A percentile compares a stretch with the other conserved stretches of the same genome.
Evolutionary conservation across 2,329 filamentous ascomycete genomes (phyloP).

Genomic region (Alternaria gansuensis): DNA sequence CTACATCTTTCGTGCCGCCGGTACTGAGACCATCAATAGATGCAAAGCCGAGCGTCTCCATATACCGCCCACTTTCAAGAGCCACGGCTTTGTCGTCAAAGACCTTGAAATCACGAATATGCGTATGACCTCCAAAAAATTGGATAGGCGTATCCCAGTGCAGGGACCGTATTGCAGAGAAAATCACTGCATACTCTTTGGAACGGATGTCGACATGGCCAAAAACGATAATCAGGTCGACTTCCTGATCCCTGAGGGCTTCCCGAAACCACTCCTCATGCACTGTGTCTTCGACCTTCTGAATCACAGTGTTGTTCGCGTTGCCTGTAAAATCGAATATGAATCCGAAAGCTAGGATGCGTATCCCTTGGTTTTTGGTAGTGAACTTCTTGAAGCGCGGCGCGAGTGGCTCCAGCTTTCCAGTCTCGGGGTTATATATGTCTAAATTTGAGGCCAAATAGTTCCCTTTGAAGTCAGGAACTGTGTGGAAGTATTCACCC

Average conservation of each 20-base stretch:
- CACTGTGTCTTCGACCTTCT: conserved; percentile 79
- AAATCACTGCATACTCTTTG: conserved; percentile 79
- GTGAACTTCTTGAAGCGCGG: conserved; percentile 87
- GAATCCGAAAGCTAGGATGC: conserved; percentile 90
- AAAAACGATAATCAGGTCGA: conserved; percentile 85
- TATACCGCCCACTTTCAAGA: conserved; percentile 87
- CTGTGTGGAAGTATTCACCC: conserved; percentile 79
- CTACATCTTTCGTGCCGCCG: conserved; percentile 44
- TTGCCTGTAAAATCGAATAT: conserved; percentile 93
- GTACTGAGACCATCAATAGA: conserved; percentile 74
- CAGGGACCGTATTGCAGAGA: conserved; percentile 76
- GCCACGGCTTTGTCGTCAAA: conserved; percentile 83
- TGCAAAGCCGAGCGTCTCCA: conserved; percentile 95
- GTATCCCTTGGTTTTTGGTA: conserved; percentile 86
- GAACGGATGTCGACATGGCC: conserved; percentile 87
- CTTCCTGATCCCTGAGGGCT: conserved; percentile 78
- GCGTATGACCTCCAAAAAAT: conserved; percentile 90
- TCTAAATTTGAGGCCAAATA: conserved; percentile 95
- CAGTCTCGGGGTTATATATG: conserved; percentile 77
- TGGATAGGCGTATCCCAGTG: conserved; percentile 86
- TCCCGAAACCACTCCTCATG: conserved; percentile 88
- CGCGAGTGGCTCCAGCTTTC: conserved; percentile 77
- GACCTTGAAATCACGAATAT: conserved; percentile 83
- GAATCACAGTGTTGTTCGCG: conserved; percentile 87
- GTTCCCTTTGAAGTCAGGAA: conserved; percentile 79